Percentiles rank a stretch among this genome's conserved stretches.
Conservation (phyloP, 202 grass and related monocot genomes). For the Bolboschoenoplectus hybrid region DNA sequence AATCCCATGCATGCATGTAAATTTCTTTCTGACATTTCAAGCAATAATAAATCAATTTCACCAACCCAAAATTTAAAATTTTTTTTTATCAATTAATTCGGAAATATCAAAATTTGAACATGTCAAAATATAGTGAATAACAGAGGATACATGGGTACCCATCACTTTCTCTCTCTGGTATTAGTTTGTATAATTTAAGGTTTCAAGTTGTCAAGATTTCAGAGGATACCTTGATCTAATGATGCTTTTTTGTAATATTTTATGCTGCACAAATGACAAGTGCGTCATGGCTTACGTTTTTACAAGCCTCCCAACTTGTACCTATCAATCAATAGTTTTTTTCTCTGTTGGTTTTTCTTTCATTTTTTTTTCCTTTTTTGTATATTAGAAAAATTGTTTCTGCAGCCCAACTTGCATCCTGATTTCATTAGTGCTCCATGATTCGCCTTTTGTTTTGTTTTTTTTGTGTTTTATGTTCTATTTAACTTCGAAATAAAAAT, state of each 20-base stretch:
- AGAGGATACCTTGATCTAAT: conserved; percentile 33
- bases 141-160: background rate
- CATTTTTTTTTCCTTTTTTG: background rate
- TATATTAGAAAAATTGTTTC: conserved; percentile 23
- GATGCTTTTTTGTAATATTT: conserved; percentile 20
- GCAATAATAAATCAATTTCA: background rate
- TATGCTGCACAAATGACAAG: conserved; percentile 18
- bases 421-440: background rate
- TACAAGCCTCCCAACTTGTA: conserved; percentile 38
- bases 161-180: background rate
- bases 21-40: conserved; percentile 8
- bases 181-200: conserved; percentile 42
- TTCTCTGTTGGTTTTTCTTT: background rate
- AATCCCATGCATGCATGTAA: background rate
- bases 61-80: background rate
- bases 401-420: conserved; percentile 11
- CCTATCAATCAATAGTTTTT: conserved; percentile 28
- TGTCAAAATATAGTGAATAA: background rate
- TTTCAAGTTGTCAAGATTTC: conserved; percentile 31
- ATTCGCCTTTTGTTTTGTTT: background rate
- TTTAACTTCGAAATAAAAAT: background rate
- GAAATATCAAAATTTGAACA: background rate
- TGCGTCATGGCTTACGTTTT: conserved; percentile 89
- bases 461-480: background rate
- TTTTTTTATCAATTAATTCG: background rate